A percentile compares a stretch with the other conserved stretches of the same genome.
Evolutionary conservation across 768 basidiomycete genomes (phyloP).

Genomic region (Suillus americanus): DNA sequence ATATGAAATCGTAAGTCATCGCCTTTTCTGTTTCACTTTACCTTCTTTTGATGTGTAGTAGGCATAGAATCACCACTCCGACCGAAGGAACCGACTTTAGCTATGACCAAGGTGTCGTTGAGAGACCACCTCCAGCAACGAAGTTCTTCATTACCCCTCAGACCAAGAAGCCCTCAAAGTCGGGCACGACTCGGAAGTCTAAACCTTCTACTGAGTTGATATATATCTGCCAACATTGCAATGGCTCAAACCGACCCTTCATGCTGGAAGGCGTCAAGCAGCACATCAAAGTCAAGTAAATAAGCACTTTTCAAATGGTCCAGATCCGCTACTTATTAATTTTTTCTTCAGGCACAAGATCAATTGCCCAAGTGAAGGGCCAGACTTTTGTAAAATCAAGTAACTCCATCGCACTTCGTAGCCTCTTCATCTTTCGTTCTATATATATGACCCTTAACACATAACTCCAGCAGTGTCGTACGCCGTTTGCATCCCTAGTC

Average conservation of each 20-base stretch:
- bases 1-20: neutral
- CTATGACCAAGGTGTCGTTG: neutral
- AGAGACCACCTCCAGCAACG: neutral
- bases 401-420: neutral
- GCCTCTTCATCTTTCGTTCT: neutral
- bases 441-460: neutral
- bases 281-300: slow-evolving; percentile 4
- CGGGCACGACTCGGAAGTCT: neutral
- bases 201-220: neutral
- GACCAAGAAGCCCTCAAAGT: neutral
- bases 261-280: neutral
- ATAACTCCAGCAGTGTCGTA: neutral
- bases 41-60: neutral
- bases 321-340: neutral
- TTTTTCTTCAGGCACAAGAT: neutral
- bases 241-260: neutral
- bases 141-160: neutral
- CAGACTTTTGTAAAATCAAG: neutral
- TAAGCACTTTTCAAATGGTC: neutral
- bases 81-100: neutral
- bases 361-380: neutral
- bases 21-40: neutral
- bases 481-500: neutral
- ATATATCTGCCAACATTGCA: slow-evolving; percentile 1
- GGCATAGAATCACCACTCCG: neutral